Evolutionary conservation across 2,329 filamentous ascomycete species (phyloP).

Genomic region (Teratosphaeria destructans): DNA sequence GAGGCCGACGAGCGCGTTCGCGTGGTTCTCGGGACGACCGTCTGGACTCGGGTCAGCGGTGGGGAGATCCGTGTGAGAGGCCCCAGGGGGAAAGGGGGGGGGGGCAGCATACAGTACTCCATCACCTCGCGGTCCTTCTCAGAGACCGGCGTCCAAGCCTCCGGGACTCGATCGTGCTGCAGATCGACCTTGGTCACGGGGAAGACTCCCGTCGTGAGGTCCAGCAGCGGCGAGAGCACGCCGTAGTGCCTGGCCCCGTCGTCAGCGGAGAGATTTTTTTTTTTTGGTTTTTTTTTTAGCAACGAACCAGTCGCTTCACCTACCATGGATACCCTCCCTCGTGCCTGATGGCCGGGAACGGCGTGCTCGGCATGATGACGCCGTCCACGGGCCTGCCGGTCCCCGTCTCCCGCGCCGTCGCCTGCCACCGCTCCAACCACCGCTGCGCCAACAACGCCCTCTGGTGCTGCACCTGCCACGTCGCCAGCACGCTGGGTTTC

Average conservation of each 20-base stretch:
- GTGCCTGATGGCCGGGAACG: slow-evolving; percentile 8
- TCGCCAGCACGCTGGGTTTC: slow-evolving; percentile 7
- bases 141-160: slow-evolving; percentile 4
- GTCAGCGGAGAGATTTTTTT: no score
- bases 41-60: not conserved
- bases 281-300: no score
- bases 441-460: slow-evolving; percentile 4
- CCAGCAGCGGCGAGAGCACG: slow-evolving; percentile 6
- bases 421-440: slow-evolving; percentile 9
- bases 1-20: slow-evolving; percentile 39
- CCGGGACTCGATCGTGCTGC: slow-evolving; percentile 4
- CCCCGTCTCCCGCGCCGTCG: slow-evolving; percentile 2
- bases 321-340: slow-evolving; percentile 5
- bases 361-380: slow-evolving; percentile 8
- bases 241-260: slow-evolving; percentile 1
- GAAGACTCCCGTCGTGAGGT: slow-evolving; percentile 8
- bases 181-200: slow-evolving; percentile 12
- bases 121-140: slow-evolving; percentile 5
- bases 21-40: slow-evolving; percentile 30
- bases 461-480: slow-evolving; percentile 7
- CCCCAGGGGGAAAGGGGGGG: no score
- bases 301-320: no score
- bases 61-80: not conserved
- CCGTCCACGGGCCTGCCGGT: slow-evolving; percentile 9
- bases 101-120: slow-evolving; percentile 2